phyloP scores from a whole-genome alignment of 495 filamentous ascomycete species.

The Evansstolkia leycettana region DNA sequence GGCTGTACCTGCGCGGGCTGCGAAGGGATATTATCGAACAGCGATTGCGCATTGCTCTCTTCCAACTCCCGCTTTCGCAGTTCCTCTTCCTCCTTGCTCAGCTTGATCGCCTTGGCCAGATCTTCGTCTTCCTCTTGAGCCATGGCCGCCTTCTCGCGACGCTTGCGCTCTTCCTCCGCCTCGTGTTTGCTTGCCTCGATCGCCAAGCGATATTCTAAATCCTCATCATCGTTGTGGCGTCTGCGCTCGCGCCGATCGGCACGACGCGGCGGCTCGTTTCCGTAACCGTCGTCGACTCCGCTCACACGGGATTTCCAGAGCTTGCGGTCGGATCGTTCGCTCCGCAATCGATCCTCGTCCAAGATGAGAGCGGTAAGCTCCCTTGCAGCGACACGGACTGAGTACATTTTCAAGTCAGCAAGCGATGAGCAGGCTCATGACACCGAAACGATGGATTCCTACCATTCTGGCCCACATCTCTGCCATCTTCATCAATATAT shows the following conservation, averaged over 20 bases:
- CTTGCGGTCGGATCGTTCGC: conserved; percentile 82
- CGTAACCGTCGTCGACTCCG: conserved; percentile 71
- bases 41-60: conserved; percentile 69
- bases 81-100: conserved; percentile 92
- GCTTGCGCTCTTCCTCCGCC: conserved; percentile 81
- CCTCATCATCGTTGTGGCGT: conserved; percentile 60
- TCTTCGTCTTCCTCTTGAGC: conserved; percentile 59
- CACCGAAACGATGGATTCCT: conserved; percentile 10
- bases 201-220: conserved; percentile 83
- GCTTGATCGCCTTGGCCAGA: conserved; percentile 86
- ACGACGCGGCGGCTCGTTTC: conserved; percentile 24
- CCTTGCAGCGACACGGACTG: conserved; percentile 92
- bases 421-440: conserved; percentile 7
- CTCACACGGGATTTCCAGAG: conserved; percentile 94
- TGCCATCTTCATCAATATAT: conserved; percentile 87
- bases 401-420: conserved; percentile 7
- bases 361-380: conserved; percentile 89
- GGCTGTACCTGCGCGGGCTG: conserved; percentile 55
- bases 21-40: conserved; percentile 75
- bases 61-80: conserved; percentile 79
- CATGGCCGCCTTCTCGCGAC: conserved; percentile 44
- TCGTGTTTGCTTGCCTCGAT: conserved; percentile 95
- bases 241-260: conserved; percentile 33
- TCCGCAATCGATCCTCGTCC: conserved; percentile 88
- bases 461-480: conserved; percentile 96